A percentile compares a stretch with the other conserved stretches of the same genome.
Evolutionary conservation across 2,329 filamentous ascomycete genomes (phyloP).

Genomic region (Allantophomopsis lycopodina): DNA sequence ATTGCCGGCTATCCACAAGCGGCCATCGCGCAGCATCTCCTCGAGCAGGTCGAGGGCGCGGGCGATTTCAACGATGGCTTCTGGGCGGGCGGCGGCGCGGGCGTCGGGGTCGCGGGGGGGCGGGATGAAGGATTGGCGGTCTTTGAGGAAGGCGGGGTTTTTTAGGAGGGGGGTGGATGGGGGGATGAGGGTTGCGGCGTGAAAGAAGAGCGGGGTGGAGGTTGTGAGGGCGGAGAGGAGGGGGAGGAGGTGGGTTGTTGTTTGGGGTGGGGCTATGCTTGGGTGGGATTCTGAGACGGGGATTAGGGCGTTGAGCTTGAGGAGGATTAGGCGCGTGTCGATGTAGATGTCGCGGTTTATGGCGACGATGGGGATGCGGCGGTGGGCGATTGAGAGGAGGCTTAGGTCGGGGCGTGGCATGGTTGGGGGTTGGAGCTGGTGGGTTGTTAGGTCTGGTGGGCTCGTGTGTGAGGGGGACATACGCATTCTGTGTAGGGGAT

Average conservation of each 20-base stretch:
- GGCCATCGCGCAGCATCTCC: constrained; percentile 48
- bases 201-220: constrained; percentile 41
- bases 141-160: constrained; percentile 44
- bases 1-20: constrained; percentile 44
- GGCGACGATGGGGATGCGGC: constrained; percentile 54
- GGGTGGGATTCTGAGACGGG: constrained; percentile 24
- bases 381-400: constrained; percentile 47
- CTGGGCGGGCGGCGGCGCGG: constrained; percentile 30
- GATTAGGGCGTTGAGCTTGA: constrained; percentile 44
- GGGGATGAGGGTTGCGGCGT: constrained; percentile 41
- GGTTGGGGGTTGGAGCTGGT: constrained; percentile 47
- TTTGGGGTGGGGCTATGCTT: constrained; percentile 23
- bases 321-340: constrained; percentile 55
- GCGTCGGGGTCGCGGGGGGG: constrained; percentile 23
- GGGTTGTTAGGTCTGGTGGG: constrained; percentile 1
- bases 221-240: constrained; percentile 41
- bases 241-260: constrained; percentile 31
- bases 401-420: constrained; percentile 53
- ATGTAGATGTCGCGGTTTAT: constrained; percentile 56
- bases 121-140: constrained; percentile 34
- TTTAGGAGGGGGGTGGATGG: constrained; percentile 34
- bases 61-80: constrained; percentile 40
- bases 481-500: constrained; percentile 58
- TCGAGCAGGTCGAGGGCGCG: constrained; percentile 45
- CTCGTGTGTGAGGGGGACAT: constrained; percentile 18